Evolutionary conservation across 164 flowering plant genomes (phyloP), one percentile per base, ranked within the genome.

Genomic region (Protea cynaroides): DNA sequence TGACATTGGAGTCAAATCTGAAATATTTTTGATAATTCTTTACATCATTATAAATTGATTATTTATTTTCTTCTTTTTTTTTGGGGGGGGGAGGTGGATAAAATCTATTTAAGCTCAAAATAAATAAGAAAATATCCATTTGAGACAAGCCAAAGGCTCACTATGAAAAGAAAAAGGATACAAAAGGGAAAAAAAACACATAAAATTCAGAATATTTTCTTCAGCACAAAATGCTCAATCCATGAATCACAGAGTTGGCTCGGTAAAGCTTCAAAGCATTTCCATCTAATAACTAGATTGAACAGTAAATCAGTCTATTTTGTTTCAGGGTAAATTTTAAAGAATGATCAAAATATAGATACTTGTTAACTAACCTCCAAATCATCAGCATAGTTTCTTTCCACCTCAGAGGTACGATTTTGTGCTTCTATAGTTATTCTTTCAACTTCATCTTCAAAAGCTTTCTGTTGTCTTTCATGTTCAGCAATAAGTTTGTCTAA

Each of bases 391-490:
- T 79, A 86, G 56, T 77, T 80, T 64, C 71, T 84, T 81, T 94
- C 96, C 63, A 79, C 84, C 69, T 83, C 88, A 68, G 83, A 69
- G 50, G 86, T 76, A 25, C 62, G 87, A 61, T 68, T 75, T 44
- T 82, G 75, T 44, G 94, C 87, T 71, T 85, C 96, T 50, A 69
- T 21, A 25, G 76, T 66, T 56, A 91, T 74, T 69, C 78, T 81
- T 59, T 82, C 84, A 63, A 89, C 70, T 75, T 90, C 91, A 74
- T 84, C 88, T 64, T 84, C 80, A 65, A 83, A 84, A 56, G 77
- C 81, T 76, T 95, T 89, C 66, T 86, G 91, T 66, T 84, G 88
- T 74, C 97, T 85, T 71, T 95, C 97, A 77, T 86, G 78, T 63
- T 95, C 97, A 13, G 81, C 90, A 75, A 84, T 82, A 38, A 92